Percentiles rank a stretch among this genome's conserved stretches.
Conservation (phyloP, 2,329 filamentous ascomycete species). For the Acrodontium crateriforme region DNA sequence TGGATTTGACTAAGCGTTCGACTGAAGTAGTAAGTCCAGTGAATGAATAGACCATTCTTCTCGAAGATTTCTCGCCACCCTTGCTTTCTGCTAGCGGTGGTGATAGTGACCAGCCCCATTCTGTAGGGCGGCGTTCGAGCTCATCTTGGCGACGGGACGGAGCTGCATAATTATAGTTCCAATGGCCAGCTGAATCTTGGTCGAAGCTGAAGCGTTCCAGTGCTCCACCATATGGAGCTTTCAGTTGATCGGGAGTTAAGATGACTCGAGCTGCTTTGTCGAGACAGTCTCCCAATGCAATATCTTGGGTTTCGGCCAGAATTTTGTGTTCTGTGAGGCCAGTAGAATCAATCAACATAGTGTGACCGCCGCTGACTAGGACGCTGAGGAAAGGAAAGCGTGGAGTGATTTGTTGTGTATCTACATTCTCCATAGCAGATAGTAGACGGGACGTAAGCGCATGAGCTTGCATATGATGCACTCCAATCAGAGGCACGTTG, state of each 20-base stretch:
- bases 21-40: conserved; percentile 55
- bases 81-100: conserved; percentile 51
- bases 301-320: conserved; percentile 59
- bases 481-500: conserved; percentile 67
- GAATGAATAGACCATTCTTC: conserved; percentile 56
- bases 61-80: conserved; percentile 20
- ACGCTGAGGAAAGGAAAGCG: conserved; percentile 76
- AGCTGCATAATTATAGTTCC: conserved; percentile 43
- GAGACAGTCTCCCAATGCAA: conserved; percentile 78
- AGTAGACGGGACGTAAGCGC: conserved; percentile 71
- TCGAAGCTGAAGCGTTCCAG: conserved; percentile 72
- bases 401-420: conserved; percentile 26
- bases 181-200: conserved; percentile 17
- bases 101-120: conserved; percentile 54
- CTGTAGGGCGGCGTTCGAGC: conserved; percentile 30
- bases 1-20: conserved; percentile 38
- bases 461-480: conserved; percentile 97
- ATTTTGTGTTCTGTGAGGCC: conserved; percentile 56
- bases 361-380: conserved; percentile 85
- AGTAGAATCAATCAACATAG: conserved; percentile 64
- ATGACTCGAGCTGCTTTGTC: conserved; percentile 75
- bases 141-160: conserved; percentile 47
- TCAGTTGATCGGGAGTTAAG: conserved; percentile 48
- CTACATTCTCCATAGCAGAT: not conserved
- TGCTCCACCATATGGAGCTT: conserved; percentile 65